These are phyloP conservation scores for Botrytis hyacinthi DNA, from an alignment of 2,329 filamentous ascomycete species.

Conservation along the genomic window DNA sequence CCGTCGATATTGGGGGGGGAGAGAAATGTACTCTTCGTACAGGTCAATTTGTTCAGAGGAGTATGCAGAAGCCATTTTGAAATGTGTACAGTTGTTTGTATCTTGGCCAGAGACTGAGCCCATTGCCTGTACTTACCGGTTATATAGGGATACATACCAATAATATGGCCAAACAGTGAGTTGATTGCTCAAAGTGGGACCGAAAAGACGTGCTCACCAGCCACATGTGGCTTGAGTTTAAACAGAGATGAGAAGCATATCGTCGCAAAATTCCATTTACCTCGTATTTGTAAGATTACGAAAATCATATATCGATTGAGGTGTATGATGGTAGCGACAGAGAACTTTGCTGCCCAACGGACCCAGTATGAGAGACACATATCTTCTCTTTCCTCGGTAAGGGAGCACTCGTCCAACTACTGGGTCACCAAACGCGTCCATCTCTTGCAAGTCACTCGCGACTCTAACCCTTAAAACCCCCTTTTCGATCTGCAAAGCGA, in stretches of 20 bases:
- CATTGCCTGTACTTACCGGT: not conserved
- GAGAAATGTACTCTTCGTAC: slow-evolving; percentile 31
- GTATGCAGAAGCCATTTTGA: slow-evolving; percentile 27
- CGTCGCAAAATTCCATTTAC: not conserved
- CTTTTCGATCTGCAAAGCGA: not conserved
- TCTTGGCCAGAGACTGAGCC: not conserved
- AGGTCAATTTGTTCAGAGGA: slow-evolving; percentile 26
- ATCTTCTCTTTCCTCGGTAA: not conserved
- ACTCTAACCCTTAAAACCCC: not conserved
- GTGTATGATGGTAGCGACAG: not conserved
- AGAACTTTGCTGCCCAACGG: not conserved
- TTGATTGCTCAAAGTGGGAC: slow-evolving; percentile 4
- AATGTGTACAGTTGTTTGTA: not conserved
- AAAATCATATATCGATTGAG: not conserved
- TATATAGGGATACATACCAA: not conserved
- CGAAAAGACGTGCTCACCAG: slow-evolving; percentile 7
- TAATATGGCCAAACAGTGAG: not conserved
- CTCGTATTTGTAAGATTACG: not conserved
- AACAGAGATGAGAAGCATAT: not conserved
- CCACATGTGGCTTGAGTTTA: not conserved
- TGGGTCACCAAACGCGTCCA: not conserved
- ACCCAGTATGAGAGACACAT: not conserved
- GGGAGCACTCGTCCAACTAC: not conserved
- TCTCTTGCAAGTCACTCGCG: not conserved
- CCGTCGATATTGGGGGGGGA: slow-evolving; percentile 26